Conservation (phyloP, 2,329 filamentous ascomycete genomes). For the Fusarium nurragi region DNA sequence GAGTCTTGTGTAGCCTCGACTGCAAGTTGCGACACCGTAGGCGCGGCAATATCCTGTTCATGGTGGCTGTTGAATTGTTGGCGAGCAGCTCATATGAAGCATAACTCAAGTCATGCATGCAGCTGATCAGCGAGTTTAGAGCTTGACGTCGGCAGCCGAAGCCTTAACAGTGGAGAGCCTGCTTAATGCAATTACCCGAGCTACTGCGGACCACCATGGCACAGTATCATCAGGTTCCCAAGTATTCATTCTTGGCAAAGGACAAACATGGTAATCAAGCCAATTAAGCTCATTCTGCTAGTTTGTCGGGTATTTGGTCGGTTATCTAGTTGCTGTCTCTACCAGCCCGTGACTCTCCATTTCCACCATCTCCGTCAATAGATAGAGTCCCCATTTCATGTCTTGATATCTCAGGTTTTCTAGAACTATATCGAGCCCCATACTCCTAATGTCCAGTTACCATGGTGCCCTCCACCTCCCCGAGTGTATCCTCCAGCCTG, state of each 20-base stretch:
- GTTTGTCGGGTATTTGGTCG: constrained; percentile 26
- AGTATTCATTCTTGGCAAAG: constrained; percentile 1
- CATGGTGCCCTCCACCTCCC: constrained; percentile 51
- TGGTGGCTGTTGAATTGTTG: constrained; percentile 38
- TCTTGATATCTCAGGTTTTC: neutral
- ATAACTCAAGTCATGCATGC: constrained; percentile 7
- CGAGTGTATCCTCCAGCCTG: constrained; percentile 61
- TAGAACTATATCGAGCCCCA: constrained; percentile 65
- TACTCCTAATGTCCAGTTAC: constrained; percentile 69
- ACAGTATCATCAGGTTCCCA: constrained; percentile 14
- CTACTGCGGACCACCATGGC: constrained; percentile 21
- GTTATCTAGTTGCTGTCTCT: neutral
- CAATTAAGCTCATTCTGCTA: neutral
- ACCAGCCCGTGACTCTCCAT: neutral
- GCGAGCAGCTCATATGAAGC: constrained; percentile 37
- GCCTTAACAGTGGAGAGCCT: constrained; percentile 33
- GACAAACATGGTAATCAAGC: constrained; percentile 1
- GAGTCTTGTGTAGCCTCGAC: constrained; percentile 13
- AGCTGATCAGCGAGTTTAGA: constrained; percentile 22
- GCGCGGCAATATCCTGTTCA: constrained; percentile 46
- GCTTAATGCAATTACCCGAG: constrained; percentile 49
- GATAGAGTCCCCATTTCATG: constrained; percentile 7
- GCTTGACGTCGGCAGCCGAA: constrained; percentile 30
- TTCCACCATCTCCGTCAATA: neutral
- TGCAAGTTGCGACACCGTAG: constrained; percentile 41